Evolutionary conservation across 305 asterid genomes (phyloP).

Genomic region (Euphrasia arctica): DNA sequence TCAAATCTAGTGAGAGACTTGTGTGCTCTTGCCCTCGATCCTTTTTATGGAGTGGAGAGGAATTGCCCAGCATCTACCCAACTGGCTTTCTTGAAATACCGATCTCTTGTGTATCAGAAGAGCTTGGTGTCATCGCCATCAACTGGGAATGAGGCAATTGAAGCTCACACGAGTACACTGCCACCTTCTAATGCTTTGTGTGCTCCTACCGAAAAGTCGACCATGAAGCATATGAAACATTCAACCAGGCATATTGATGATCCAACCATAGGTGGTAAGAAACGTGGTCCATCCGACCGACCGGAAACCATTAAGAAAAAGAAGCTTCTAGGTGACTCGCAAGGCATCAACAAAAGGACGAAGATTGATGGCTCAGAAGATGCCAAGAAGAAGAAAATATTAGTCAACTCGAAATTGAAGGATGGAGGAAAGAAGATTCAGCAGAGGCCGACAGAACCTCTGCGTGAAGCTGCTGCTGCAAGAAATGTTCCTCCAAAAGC

Average conservation of each 20-base stretch:
- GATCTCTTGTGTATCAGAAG: constrained; percentile 78
- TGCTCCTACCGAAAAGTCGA: constrained; percentile 31
- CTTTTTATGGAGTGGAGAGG: constrained; percentile 50
- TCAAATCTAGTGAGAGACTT: constrained; percentile 49
- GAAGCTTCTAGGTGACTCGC: constrained; percentile 43
- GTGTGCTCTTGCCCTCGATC: constrained; percentile 68
- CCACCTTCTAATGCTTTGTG: constrained; percentile 21
- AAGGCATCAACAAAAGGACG: constrained; percentile 22
- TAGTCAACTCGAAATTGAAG: constrained; percentile 26
- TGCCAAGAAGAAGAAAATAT: constrained; percentile 24
- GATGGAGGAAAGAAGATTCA: constrained; percentile 47
- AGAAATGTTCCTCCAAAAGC: constrained; percentile 32
- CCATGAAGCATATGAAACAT: constrained; percentile 46
- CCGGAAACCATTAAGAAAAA: constrained; percentile 56
- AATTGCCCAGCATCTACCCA: constrained; percentile 36
- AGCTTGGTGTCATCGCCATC: constrained; percentile 49
- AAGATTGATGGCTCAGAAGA: constrained; percentile 25
- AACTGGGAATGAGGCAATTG: constrained; percentile 45
- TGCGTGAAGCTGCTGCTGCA: constrained; percentile 21
- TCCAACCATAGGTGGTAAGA: constrained; percentile 68
- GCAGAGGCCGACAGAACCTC: constrained; percentile 42
- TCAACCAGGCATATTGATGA: constrained; percentile 52
- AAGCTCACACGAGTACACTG: constrained; percentile 28
- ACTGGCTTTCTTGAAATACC: constrained; percentile 54
- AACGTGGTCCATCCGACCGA: constrained; percentile 67